Percentiles rank a stretch among this genome's conserved stretches.
These are phyloP conservation scores for Aristolochia fimbriata DNA, from an alignment of 164 flowering plant species.

Conservation along the genomic window DNA sequence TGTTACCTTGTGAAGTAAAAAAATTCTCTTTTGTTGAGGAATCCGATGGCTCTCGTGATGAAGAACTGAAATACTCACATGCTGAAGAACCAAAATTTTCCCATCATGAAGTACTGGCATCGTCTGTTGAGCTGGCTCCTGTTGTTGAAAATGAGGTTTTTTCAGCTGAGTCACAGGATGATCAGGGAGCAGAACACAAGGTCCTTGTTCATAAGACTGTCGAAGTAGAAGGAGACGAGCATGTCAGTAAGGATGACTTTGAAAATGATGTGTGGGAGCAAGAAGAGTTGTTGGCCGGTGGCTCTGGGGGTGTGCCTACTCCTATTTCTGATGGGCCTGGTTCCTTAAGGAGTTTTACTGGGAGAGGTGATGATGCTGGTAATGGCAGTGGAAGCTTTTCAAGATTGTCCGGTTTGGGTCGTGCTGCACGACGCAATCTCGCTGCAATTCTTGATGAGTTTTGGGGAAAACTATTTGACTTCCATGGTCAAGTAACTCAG, in stretches of 20 bases:
- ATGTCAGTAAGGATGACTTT: constrained; percentile 37
- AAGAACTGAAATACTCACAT: no score
- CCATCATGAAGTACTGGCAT: no score
- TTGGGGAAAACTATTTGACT: constrained; percentile 91
- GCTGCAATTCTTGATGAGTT: constrained; percentile 81
- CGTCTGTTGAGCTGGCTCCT: constrained; percentile 8
- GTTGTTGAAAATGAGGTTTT: constrained; percentile 18
- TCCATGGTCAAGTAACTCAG: constrained; percentile 63
- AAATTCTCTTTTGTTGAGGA: no score
- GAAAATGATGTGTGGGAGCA: constrained; percentile 54
- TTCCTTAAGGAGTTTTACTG: constrained; percentile 68
- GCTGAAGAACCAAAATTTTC: no score
- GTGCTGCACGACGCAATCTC: constrained; percentile 84
- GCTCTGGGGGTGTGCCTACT: constrained; percentile 27
- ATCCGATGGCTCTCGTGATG: no score
- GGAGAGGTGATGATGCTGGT: constrained; percentile 71
- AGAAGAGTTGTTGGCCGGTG: constrained; percentile 37
- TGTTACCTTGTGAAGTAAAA: no score
- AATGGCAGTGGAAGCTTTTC: constrained; percentile 80
- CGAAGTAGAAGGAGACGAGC: constrained; percentile 29
- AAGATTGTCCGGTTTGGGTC: constrained; percentile 84
- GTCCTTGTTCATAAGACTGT: constrained; percentile 28
- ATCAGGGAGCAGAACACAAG: constrained; percentile 19
- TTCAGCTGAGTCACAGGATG: constrained; percentile 19
- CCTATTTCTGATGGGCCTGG: constrained; percentile 62